These are phyloP conservation scores for Wickerhamomyces chambardii DNA, from an alignment of 805 yeast genomes.

Conservation along the genomic window DNA sequence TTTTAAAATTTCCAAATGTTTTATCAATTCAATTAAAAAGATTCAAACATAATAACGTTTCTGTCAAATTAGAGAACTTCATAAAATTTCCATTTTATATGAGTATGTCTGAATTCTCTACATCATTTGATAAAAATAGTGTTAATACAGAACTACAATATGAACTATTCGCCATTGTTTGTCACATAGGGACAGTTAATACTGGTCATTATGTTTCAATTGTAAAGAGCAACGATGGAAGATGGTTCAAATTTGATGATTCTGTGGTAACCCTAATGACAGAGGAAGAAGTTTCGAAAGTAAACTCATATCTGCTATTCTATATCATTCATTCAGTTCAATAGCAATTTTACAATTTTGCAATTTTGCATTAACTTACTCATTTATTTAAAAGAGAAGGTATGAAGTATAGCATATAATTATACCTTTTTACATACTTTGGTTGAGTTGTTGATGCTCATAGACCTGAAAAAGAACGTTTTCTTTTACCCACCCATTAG, in stretches of 20 bases:
- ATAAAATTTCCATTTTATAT: slow-evolving; percentile 67
- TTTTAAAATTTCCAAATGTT: slow-evolving; percentile 67
- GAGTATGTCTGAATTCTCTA: slow-evolving; percentile 56
- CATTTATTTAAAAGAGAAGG: too few species aligned
- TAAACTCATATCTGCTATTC: slow-evolving; percentile 76
- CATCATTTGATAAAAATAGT: slow-evolving; percentile 8
- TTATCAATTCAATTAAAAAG: slow-evolving; percentile 80
- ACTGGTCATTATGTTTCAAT: slow-evolving; percentile 92
- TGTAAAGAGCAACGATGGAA: slow-evolving; percentile 60
- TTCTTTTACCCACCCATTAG: too few species aligned
- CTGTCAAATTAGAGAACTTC: slow-evolving; percentile 64
- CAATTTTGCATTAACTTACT: too few species aligned
- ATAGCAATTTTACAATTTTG: too few species aligned
- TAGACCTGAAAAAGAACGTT: too few species aligned
- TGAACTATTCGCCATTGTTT: slow-evolving; percentile 80
- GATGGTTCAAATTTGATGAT: slow-evolving; percentile 93
- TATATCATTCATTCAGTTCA: slow-evolving; percentile 28
- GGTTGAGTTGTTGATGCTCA: too few species aligned
- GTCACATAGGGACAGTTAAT: slow-evolving; percentile 88
- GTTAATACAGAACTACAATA: slow-evolving; percentile 38
- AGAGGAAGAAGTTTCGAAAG: slow-evolving; percentile 52
- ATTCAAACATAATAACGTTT: slow-evolving; percentile 28
- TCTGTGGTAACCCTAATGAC: slow-evolving; percentile 63
- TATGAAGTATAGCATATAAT: too few species aligned
- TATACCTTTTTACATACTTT: too few species aligned